Conservation (phyloP, 129 eudicot species). For the Kitagawia praeruptora region DNA sequence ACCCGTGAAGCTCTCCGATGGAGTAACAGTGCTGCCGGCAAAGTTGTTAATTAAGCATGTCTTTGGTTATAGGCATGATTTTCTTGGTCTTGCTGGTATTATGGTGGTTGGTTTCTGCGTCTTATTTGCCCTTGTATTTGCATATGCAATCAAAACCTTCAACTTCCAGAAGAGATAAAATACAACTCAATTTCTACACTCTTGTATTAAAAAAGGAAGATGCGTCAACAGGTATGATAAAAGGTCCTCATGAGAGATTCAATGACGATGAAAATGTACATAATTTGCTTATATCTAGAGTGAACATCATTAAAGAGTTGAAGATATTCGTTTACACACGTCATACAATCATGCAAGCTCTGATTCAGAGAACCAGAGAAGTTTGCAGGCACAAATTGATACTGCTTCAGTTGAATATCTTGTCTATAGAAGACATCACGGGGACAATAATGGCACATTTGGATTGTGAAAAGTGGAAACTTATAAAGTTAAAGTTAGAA, state of each 20-base stretch:
- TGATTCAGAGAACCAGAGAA: not conserved
- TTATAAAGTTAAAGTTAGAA: not conserved
- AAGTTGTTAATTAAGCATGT: slow-evolving; percentile 46
- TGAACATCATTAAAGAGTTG: slow-evolving; percentile 1
- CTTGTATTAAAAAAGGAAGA: not conserved
- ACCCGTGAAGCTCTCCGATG: slow-evolving; percentile 56
- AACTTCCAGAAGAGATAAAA: slow-evolving; percentile 82
- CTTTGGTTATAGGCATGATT: slow-evolving; percentile 82
- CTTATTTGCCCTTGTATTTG: slow-evolving; percentile 71
- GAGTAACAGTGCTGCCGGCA: slow-evolving; percentile 37
- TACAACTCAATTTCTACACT: not conserved
- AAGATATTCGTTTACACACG: not conserved
- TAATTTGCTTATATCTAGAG: not conserved
- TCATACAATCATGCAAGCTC: not conserved
- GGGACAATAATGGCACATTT: not conserved
- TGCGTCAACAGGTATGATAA: not conserved
- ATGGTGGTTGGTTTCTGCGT: slow-evolving; percentile 73
- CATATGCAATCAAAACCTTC: slow-evolving; percentile 80
- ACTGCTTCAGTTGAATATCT: not conserved
- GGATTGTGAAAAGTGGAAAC: not conserved
- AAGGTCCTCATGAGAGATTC: not conserved
- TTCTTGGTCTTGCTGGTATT: slow-evolving; percentile 56
- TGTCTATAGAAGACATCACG: not conserved
- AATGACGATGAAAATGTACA: slow-evolving; percentile 18
- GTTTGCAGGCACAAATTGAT: not conserved